Evolutionary conservation across 805 yeast genomes (phyloP), one percentile per base, ranked within the genome.

Genomic region (Geotrichum ghanense): DNA sequence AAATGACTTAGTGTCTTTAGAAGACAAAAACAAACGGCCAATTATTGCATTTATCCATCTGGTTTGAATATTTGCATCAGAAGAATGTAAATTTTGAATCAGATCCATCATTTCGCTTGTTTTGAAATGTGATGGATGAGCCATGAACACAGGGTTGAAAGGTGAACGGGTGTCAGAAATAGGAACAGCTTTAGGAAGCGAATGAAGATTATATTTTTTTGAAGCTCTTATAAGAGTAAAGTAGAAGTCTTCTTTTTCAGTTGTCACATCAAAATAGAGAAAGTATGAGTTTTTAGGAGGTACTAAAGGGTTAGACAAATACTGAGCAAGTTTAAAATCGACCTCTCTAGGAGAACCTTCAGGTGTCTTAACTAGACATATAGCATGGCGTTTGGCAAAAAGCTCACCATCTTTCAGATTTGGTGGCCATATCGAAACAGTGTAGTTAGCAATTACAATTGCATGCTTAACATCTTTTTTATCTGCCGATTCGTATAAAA

Each of bases 241-340:
- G 60, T 90, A 90, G 83, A 95, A 81, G 60, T 90, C 95, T 62
- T 92, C 98, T 57, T 90, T 90, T 42, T 82, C 88, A 47, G 73
- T 73, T 53, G 87, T 85, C 43, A 78, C 73, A 54, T 87, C 95
- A 12, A 31, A 31, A 12, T n/a, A 31, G 19, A 31, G 17, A 19
- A 31, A 31, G 17, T 6, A 31, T 3, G 72, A 59, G 47, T 56
- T 55, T 16, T 58, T 56, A 2, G 73, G 69, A 3, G 62, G 59
- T 50, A 24, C 51, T n/a, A 40, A 45, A 22, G 49, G 57, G 42
- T 51, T 43, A 37, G 52, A 22, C 45, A 60, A 56, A 14, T 59
- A 47, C 4, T 53, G 41, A 9, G 52, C 56, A 22, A 54, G 44
- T n/a, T 59, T 59, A 22, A 55, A 58, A 4, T 45, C 51, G 10